These are phyloP conservation scores for Draba incana DNA, from an alignment of 345 rosid genomes.

Conservation along the genomic window DNA sequence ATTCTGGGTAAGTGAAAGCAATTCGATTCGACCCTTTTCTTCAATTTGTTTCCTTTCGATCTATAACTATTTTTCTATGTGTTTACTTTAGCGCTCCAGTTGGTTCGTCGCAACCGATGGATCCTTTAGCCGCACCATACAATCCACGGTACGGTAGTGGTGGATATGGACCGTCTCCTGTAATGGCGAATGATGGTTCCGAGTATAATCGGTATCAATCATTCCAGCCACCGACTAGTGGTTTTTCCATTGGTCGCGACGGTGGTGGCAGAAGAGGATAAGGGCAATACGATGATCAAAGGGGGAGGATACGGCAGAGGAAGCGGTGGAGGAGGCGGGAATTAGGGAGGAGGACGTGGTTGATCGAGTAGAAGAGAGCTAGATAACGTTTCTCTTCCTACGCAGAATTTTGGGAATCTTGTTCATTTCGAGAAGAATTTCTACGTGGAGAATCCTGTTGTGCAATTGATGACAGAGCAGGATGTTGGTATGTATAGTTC, in stretches of 20 bases:
- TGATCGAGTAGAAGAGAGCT: conserved; percentile 61
- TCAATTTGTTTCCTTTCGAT: neutral
- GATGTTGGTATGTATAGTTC: conserved; percentile 68
- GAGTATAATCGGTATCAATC: conserved; percentile 47
- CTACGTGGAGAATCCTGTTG: conserved; percentile 66
- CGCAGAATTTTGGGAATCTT: conserved; percentile 71
- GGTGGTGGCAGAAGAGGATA: conserved; percentile 45
- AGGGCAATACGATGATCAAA: conserved; percentile 35
- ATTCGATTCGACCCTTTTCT: neutral
- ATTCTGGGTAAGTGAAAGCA: conserved; percentile 61
- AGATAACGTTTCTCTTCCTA: conserved; percentile 69
- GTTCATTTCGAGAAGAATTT: conserved; percentile 90
- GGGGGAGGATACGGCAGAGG: conserved; percentile 42
- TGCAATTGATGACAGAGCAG: conserved; percentile 71
- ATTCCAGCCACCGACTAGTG: conserved; percentile 61
- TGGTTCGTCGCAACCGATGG: conserved; percentile 47
- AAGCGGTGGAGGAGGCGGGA: too few species aligned
- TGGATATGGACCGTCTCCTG: conserved; percentile 46
- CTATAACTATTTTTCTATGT: neutral
- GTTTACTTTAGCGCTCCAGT: conserved; percentile 53
- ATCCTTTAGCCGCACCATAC: conserved; percentile 43
- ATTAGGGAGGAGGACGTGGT: conserved; percentile 57
- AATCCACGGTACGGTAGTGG: conserved; percentile 48
- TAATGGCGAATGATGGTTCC: conserved; percentile 44
- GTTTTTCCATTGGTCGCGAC: conserved; percentile 45